Conservation (phyloP, 495 filamentous ascomycete species). For the Neurospora sp. region DNA sequence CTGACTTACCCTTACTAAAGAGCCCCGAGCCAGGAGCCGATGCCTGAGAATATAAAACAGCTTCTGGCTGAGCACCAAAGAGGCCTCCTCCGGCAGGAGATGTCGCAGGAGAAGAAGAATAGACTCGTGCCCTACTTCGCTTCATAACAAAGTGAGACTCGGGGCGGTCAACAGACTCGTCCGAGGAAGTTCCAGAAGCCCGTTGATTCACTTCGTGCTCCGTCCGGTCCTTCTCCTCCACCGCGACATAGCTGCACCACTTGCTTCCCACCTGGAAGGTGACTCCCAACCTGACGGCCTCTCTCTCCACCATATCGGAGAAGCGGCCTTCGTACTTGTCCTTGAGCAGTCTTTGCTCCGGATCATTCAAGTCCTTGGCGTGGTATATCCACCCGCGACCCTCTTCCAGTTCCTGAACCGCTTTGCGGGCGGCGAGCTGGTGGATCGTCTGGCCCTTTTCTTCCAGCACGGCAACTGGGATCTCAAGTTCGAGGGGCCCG, state of each 20-base stretch:
- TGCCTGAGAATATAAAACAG: neutral
- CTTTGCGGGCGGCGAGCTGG: conserved; percentile 58
- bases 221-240: conserved; percentile 31
- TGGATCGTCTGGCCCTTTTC: conserved; percentile 50
- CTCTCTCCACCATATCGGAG: conserved; percentile 46
- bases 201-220: neutral
- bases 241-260: conserved; percentile 62
- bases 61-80: neutral
- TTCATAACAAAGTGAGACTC: no score
- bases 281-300: conserved; percentile 53
- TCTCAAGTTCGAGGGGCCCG: conserved; percentile 48
- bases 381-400: conserved; percentile 54
- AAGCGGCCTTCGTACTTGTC: conserved; percentile 37
- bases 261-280: conserved; percentile 56
- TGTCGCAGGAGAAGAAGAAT: neutral
- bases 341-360: conserved; percentile 36
- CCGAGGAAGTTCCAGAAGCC: neutral
- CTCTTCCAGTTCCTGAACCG: conserved; percentile 58
- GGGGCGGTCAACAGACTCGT: no score
- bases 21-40: neutral
- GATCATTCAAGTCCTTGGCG: conserved; percentile 27
- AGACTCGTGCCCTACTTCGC: neutral
- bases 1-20: neutral
- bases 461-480: conserved; percentile 45
- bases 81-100: neutral